phyloP scores from a whole-genome alignment of 306 rosid genomes.

The Datisca glomerata region DNA sequence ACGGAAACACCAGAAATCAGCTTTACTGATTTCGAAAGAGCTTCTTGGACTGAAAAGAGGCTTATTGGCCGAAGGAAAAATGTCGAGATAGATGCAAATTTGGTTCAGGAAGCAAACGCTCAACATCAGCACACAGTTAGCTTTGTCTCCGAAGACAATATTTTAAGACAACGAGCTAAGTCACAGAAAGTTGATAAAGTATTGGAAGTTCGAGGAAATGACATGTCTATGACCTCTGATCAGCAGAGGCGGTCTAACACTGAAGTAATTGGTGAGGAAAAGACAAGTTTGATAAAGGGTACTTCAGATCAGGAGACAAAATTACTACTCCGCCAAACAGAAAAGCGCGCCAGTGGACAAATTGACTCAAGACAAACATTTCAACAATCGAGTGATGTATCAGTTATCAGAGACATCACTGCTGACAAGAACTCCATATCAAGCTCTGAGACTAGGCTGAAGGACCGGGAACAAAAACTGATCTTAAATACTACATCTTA shows the following conservation, averaged over 20 bases:
- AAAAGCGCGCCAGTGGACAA: conserved; percentile 17
- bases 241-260: conserved; percentile 18
- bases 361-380: conserved; percentile 26
- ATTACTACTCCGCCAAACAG: conserved; percentile 24
- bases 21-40: conserved; percentile 19
- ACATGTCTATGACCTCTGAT: conserved; percentile 25
- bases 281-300: conserved; percentile 15
- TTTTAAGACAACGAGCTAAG: conserved; percentile 13
- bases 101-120: conserved; percentile 21
- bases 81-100: conserved; percentile 23
- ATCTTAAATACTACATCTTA: conserved; percentile 19
- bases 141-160: conserved; percentile 19
- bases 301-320: conserved; percentile 34
- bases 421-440: conserved; percentile 21
- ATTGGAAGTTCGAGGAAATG: conserved; percentile 28
- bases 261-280: conserved; percentile 23
- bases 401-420: conserved; percentile 24
- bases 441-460: conserved; percentile 28
- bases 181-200: conserved; percentile 22
- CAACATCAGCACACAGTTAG: conserved; percentile 15
- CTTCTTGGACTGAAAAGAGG: conserved; percentile 18
- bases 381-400: conserved; percentile 34
- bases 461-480: conserved; percentile 23
- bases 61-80: conserved; percentile 26
- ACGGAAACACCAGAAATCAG: conserved; percentile 22